These are phyloP conservation scores for Mucor ambiguus DNA, from an alignment of 371 early-diverging fungal species.

Conservation along the genomic window DNA sequence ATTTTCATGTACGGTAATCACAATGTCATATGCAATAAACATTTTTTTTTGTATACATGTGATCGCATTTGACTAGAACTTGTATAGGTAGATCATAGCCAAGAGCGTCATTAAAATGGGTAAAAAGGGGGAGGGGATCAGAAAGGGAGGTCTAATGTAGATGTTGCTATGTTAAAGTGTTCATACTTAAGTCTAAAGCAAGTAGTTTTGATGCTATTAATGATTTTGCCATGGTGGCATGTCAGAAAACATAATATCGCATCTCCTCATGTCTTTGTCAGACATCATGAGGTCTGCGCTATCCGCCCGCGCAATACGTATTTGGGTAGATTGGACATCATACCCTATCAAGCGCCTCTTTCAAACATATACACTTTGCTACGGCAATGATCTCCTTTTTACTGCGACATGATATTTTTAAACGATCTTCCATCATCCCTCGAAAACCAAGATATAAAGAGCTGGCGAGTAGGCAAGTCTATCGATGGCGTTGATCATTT, in stretches of 20 bases:
- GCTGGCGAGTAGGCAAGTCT: no score
- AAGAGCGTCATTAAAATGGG: no score
- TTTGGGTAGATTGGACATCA: no score
- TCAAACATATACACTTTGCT: no score
- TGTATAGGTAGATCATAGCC: not conserved
- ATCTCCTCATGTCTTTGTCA: not conserved
- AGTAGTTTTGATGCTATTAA: not conserved
- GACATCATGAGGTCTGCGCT: not conserved
- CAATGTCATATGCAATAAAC: constrained; percentile 8
- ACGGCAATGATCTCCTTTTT: no score
- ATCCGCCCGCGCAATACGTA: not conserved
- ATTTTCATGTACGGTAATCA: not conserved
- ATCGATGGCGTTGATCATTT: no score
- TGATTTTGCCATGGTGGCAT: not conserved
- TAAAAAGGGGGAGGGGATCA: no score
- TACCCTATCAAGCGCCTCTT: no score
- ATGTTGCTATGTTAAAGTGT: not conserved
- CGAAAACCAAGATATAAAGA: no score
- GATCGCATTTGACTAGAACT: not conserved
- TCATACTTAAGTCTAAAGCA: not conserved
- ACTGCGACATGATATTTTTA: not conserved
- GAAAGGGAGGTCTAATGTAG: no score
- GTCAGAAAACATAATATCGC: not conserved
- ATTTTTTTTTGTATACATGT: not conserved
- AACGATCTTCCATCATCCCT: not conserved